phyloP scores from a whole-genome alignment of 2,329 filamentous ascomycete species.

The Penicillium hesseltinei region DNA sequence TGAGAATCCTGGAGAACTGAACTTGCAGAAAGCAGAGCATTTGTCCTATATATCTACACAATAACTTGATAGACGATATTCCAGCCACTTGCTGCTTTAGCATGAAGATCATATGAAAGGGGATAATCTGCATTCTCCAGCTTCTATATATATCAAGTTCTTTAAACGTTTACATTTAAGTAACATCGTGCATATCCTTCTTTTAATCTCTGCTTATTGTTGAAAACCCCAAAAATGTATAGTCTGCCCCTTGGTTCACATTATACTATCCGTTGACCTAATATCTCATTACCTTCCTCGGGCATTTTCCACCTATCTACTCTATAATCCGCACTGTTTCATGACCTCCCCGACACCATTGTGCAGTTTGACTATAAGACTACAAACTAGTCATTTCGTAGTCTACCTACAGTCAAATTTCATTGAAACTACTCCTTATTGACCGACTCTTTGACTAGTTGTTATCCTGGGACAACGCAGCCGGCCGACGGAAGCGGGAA shows the following conservation, averaged over 20 bases:
- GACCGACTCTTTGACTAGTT: slow-evolving; percentile 38
- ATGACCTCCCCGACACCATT: slow-evolving; percentile 31
- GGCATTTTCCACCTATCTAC: neutral
- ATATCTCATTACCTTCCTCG: neutral
- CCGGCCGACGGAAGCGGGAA: slow-evolving; percentile 27
- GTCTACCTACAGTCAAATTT: neutral
- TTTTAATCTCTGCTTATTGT: no score
- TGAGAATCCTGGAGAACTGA: neutral
- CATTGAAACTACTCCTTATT: slow-evolving; percentile 28
- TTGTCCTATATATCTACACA: neutral
- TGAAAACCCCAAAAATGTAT: accelerated
- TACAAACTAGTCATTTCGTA: slow-evolving; percentile 29
- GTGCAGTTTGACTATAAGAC: slow-evolving; percentile 33
- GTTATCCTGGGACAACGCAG: slow-evolving; percentile 21
- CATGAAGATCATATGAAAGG: neutral
- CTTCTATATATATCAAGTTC: neutral
- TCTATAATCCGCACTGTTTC: neutral
- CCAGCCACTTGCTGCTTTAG: neutral
- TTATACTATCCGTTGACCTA: neutral
- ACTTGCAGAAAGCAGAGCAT: neutral
- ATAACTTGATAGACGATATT: neutral
- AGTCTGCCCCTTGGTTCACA: accelerated
- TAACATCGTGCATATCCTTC: no score
- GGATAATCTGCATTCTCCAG: neutral
- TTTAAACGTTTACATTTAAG: accelerated